These are phyloP conservation scores for Didymella arachidicola DNA, from an alignment of 2,329 filamentous ascomycete species.

Conservation along the genomic window DNA sequence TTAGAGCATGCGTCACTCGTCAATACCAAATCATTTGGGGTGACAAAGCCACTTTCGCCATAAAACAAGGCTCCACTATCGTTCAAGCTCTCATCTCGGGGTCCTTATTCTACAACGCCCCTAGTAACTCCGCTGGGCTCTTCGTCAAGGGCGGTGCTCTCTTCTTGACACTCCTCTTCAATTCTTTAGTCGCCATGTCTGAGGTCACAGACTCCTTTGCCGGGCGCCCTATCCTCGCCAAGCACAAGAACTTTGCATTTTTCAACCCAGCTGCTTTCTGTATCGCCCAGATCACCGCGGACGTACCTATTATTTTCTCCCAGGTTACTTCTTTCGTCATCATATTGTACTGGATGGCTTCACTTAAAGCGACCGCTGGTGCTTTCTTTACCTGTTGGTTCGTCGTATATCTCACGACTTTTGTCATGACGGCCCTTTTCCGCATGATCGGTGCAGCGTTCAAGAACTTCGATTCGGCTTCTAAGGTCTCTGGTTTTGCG, in stretches of 20 bases:
- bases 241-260: conserved; percentile 84
- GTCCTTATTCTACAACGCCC: conserved; percentile 72
- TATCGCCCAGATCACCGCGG: conserved; percentile 73
- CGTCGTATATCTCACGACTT: conserved; percentile 71
- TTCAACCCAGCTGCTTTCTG: conserved; percentile 82
- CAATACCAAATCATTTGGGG: conserved; percentile 73
- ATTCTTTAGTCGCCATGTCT: conserved; percentile 68
- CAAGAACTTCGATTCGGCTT: conserved; percentile 64
- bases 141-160: conserved; percentile 70
- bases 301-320: conserved; percentile 63
- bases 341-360: conserved; percentile 83
- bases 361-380: conserved; percentile 73
- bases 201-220: conserved; percentile 67
- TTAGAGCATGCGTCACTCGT: conserved; percentile 63
- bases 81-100: conserved; percentile 69
- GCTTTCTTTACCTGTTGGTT: conserved; percentile 85
- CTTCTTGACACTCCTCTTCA: conserved; percentile 70
- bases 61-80: conserved; percentile 67
- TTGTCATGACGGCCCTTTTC: conserved; percentile 85
- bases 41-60: conserved; percentile 68
- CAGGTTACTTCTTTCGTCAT: conserved; percentile 67
- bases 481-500: conserved; percentile 64
- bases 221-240: conserved; percentile 81
- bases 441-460: conserved; percentile 74
- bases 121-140: conserved; percentile 64